These are phyloP conservation scores for Xerocomellus amylosporus DNA, from an alignment of 768 basidiomycete genomes.

Conservation along the genomic window DNA sequence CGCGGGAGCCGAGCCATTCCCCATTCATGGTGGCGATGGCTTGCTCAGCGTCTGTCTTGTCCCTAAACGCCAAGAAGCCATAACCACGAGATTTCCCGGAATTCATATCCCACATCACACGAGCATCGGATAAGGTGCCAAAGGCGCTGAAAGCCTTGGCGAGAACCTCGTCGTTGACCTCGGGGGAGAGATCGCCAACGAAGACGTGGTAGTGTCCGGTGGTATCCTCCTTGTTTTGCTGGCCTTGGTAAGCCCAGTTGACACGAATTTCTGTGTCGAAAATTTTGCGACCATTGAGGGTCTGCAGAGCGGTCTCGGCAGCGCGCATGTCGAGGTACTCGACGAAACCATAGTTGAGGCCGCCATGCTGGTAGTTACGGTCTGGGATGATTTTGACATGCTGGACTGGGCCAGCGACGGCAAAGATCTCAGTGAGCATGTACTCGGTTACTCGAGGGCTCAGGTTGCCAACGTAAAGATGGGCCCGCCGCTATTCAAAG, in stretches of 20 bases:
- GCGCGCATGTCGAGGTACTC: constrained; percentile 99
- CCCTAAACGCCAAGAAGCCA: constrained; percentile 97
- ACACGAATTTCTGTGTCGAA: constrained; percentile 99
- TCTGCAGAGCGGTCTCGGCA: constrained; percentile 97
- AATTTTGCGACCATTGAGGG: constrained; percentile 98
- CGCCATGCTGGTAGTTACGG: constrained; percentile 98
- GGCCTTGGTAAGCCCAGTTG: constrained; percentile 99
- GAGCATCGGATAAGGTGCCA: constrained; percentile 92
- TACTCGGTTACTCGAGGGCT: constrained; percentile 98
- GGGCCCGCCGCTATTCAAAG: constrained; percentile 72
- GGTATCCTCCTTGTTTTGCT: constrained; percentile 98
- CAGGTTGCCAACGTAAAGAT: constrained; percentile 98
- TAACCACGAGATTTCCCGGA: constrained; percentile 98
- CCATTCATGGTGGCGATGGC: constrained; percentile 99
- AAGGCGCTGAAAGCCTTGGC: constrained; percentile 97
- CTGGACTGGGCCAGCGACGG: constrained; percentile 94
- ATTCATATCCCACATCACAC: constrained; percentile 99
- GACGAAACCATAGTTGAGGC: constrained; percentile 99
- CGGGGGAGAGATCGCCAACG: constrained; percentile 98
- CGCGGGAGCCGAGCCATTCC: constrained; percentile 97
- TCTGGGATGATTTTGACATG: constrained; percentile 99
- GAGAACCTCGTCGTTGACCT: constrained; percentile 97
- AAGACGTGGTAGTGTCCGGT: constrained; percentile 98
- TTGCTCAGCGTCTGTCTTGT: constrained; percentile 98
- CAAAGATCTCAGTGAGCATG: constrained; percentile 98